Percentiles rank a stretch among this genome's conserved stretches.
Conservation (phyloP, 2,329 filamentous ascomycete genomes). For the Fusarium sp. region DNA sequence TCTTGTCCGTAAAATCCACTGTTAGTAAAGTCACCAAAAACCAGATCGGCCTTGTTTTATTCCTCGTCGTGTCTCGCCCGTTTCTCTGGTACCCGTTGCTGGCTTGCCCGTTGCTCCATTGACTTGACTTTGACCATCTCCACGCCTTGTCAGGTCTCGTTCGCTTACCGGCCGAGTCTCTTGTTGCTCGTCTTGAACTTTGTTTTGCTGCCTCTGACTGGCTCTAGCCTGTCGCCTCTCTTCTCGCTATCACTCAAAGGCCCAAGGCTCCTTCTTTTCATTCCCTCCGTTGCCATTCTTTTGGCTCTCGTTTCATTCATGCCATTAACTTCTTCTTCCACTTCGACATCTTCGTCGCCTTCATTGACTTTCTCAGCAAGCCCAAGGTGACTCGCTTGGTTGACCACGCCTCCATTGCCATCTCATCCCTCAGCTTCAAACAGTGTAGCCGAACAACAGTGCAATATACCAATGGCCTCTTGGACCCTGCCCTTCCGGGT, state of each 20-base stretch:
- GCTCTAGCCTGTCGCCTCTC: constrained; percentile 36
- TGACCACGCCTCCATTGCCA: constrained; percentile 27
- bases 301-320: constrained; percentile 38
- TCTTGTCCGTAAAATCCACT: constrained; percentile 3
- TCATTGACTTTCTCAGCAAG: constrained; percentile 31
- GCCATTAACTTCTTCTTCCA: constrained; percentile 35
- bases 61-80: constrained; percentile 40
- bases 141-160: constrained; percentile 41
- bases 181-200: constrained; percentile 43
- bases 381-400: constrained; percentile 40
- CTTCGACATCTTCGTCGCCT: constrained; percentile 34
- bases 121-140: constrained; percentile 42
- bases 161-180: constrained; percentile 38
- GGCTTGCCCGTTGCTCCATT: constrained; percentile 39
- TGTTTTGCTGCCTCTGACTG: constrained; percentile 43
- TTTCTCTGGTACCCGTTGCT: constrained; percentile 41
- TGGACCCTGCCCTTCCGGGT: constrained; percentile 53
- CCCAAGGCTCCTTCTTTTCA: constrained; percentile 33
- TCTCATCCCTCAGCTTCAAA: constrained; percentile 17
- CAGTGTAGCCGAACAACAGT: constrained; percentile 13
- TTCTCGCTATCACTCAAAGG: constrained; percentile 38
- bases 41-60: constrained; percentile 18
- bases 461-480: constrained; percentile 49
- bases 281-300: constrained; percentile 33
- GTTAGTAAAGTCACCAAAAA: constrained; percentile 19